phyloP scores from a whole-genome alignment of 306 rosid genomes.

The Malus sieversii region DNA sequence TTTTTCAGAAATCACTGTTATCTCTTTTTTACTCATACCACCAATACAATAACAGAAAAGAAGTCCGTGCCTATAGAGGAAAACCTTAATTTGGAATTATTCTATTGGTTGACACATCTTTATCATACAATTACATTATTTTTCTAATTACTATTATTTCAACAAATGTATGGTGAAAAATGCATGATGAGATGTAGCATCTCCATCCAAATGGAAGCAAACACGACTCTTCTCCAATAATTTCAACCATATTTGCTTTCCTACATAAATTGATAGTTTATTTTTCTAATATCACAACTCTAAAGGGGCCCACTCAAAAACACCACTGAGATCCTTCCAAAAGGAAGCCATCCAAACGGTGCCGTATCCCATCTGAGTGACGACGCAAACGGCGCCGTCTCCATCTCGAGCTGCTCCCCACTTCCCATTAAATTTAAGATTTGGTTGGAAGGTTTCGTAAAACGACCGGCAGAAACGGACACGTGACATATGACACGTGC shows the following conservation, averaged over 20 bases:
- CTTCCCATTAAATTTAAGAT: conserved; percentile 39
- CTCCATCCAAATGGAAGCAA: background rate
- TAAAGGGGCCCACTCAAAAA: background rate
- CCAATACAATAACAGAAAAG: no score
- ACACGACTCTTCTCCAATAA: background rate
- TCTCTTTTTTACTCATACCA: no score
- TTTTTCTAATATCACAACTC: background rate
- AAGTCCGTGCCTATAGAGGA: accelerated
- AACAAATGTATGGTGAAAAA: background rate
- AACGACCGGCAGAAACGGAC: conserved; percentile 12
- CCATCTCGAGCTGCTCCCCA: background rate
- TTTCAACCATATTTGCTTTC: background rate
- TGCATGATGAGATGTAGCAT: background rate
- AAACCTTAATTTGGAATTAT: no score
- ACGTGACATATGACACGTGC: conserved; percentile 34
- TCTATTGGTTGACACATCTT: background rate
- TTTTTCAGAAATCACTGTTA: no score
- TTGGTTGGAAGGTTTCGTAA: conserved; percentile 35
- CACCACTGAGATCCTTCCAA: background rate
- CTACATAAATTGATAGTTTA: background rate
- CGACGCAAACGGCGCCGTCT: conserved; percentile 25
- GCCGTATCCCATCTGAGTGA: background rate
- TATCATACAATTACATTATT: background rate
- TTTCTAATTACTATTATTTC: background rate
- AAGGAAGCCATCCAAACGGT: background rate